phyloP scores from a whole-genome alignment of 2,329 filamentous ascomycete genomes.

The Coniella vitis region DNA sequence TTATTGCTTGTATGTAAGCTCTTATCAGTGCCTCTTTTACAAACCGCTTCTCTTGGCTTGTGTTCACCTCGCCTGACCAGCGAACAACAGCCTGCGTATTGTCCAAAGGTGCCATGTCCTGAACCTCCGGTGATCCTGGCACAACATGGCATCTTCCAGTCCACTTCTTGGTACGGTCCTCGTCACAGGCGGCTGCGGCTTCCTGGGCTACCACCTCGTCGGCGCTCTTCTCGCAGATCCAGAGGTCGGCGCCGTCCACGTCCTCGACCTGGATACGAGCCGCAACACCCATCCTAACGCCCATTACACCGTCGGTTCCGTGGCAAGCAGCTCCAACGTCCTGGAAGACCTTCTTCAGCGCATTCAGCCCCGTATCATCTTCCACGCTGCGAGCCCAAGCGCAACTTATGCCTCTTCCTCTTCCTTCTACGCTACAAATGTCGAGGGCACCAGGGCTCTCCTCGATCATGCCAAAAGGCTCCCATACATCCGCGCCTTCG shows the following conservation, averaged over 20 bases:
- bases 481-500: conserved; percentile 21
- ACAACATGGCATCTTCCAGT: background rate
- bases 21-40: too few relatives aligned
- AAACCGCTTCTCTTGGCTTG: too few relatives aligned
- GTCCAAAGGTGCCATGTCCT: too few relatives aligned
- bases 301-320: conserved; percentile 23
- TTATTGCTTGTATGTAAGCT: too few relatives aligned
- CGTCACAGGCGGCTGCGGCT: conserved; percentile 29
- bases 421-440: conserved; percentile 23
- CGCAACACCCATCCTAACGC: conserved; percentile 21
- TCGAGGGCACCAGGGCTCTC: conserved; percentile 25
- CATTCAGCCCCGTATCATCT: conserved; percentile 24
- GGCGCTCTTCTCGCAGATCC: conserved; percentile 20
- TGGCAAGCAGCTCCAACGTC: conserved; percentile 18
- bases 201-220: conserved; percentile 28
- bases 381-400: conserved; percentile 27
- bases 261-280: conserved; percentile 23
- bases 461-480: conserved; percentile 20
- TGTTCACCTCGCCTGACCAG: too few relatives aligned
- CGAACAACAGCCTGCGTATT: too few relatives aligned
- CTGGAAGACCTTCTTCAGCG: conserved; percentile 19
- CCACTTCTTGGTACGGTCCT: conserved; percentile 17
- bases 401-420: conserved; percentile 17
- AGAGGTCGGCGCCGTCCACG: conserved; percentile 19
- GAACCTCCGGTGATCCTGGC: too few relatives aligned